Evolutionary conservation across 2,329 filamentous ascomycete genomes (phyloP), one percentile per base, ranked within the genome.

Genomic region (Orbilia quercus): DNA sequence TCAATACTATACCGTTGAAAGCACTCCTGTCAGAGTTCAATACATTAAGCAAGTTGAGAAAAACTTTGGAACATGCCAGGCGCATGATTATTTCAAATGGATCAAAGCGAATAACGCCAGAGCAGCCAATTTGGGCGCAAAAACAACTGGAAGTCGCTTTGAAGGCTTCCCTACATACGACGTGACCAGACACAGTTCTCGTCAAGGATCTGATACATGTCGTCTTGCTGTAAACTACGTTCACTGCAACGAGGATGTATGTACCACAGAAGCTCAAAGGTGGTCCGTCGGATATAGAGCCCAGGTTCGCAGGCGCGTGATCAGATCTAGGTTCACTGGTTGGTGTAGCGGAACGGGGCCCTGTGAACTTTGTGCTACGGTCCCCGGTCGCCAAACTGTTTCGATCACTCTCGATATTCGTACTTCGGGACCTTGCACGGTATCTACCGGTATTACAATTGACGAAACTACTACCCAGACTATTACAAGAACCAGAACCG

Each of bases 51-150:
- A 64, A 47, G 40, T 65, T 25, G 28, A 38, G 9, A 38, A 45
- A 47, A 40, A 45, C 7, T 65, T 65, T 31, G 58, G 25, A 3
- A 47, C 45, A 4, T 72, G 67, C 38, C 55, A 50, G 20, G 67
- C 38, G 11, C 51, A 72, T 14, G 59, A 65, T 22, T 72, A 72
- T 45, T 25, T 72, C 14, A 31, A 58, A 44, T 72, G 67, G 67
- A 14, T 45, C 7, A 34, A 59, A 11, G 40, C 25, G 2, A 64
- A 65, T 18, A 20, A 40, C 16, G 34, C 44, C 14, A 51, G 59
- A 7, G 51, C 53, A 9, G 40, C 48, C n/a, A 51, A 25, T 12
- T 23, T 72, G 14, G 28, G 12, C 4, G 31, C 40, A 11, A 51
- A 50, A 12, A 50, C 11, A 2, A 7, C 12, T 14, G 65, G 50